Evolutionary conservation across 2,329 filamentous ascomycete species (phyloP).

Genomic region (Chaetomiaceae sp.): DNA sequence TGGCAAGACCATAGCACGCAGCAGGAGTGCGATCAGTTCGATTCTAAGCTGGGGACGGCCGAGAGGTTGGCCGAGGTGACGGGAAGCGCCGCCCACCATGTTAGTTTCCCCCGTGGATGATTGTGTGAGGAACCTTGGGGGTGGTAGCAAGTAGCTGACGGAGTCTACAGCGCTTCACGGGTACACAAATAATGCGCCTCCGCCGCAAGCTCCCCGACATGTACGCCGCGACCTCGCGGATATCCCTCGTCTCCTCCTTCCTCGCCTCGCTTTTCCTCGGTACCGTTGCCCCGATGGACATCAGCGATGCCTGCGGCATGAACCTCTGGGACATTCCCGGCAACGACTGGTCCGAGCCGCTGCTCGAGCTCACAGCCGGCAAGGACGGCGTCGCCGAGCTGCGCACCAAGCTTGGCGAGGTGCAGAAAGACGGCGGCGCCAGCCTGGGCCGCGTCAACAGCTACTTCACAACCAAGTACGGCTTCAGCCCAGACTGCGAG

Average conservation of each 20-base stretch:
- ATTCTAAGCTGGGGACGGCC: conserved; percentile 61
- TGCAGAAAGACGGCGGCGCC: conserved; percentile 73
- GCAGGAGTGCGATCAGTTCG: conserved; percentile 83
- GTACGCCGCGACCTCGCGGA: conserved; percentile 74
- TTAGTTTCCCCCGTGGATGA: conserved; percentile 40
- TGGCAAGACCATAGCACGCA: conserved; percentile 98
- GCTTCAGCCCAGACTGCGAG: conserved; percentile 69
- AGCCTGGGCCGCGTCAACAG: conserved; percentile 68
- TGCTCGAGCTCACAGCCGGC: conserved; percentile 72
- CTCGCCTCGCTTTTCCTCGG: conserved; percentile 87
- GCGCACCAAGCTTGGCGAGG: conserved; percentile 71
- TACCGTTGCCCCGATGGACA: conserved; percentile 80
- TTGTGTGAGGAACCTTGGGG: background rate
- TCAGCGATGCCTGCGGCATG: conserved; percentile 93
- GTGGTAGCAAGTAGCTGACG: background rate
- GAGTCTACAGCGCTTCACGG: conserved; percentile 73
- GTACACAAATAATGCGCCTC: conserved; percentile 92
- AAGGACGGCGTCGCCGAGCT: conserved; percentile 54
- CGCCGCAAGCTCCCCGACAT: conserved; percentile 73
- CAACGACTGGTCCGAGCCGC: conserved; percentile 66
- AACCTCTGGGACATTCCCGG: conserved; percentile 88
- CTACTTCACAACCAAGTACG: conserved; percentile 77
- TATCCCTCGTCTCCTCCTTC: conserved; percentile 94
- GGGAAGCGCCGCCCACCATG: conserved; percentile 91
- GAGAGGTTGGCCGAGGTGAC: conserved; percentile 71